A percentile compares a stretch with the other conserved stretches of the same genome.
Evolutionary conservation across 805 yeast genomes (phyloP).

Genomic region (Yueomyces sinensis): DNA sequence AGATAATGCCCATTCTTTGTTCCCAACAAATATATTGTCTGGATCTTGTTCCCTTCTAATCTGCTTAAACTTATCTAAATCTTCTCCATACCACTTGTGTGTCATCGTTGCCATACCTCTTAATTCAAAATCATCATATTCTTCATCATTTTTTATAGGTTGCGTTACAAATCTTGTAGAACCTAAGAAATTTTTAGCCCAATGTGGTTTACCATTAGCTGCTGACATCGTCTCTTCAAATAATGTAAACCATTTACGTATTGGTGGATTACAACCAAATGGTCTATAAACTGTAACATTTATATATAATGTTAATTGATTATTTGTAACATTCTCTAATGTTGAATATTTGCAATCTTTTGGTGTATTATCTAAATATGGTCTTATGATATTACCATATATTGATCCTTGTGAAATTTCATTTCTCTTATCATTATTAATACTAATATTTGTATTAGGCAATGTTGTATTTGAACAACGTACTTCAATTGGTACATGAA

Average conservation of each 20-base stretch:
- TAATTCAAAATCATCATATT: conserved; percentile 53
- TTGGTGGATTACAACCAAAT: conserved; percentile 60
- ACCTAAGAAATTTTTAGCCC: conserved; percentile 94
- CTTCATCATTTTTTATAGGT: conserved; percentile 24
- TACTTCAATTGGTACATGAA: conserved; percentile 92
- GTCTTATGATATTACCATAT: conserved; percentile 72
- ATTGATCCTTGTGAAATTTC: conserved; percentile 59
- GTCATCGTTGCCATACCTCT: conserved; percentile 61
- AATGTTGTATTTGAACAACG: conserved; percentile 80
- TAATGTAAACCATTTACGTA: conserved; percentile 67
- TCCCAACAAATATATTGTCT: conserved; percentile 63
- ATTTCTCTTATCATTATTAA: conserved; percentile 40
- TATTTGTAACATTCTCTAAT: conserved; percentile 35
- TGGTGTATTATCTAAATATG: conserved; percentile 74
- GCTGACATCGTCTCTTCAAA: conserved; percentile 68
- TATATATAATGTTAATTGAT: conserved; percentile 71
- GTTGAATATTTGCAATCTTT: conserved; percentile 39
- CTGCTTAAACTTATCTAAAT: conserved; percentile 44
- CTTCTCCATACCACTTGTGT: conserved; percentile 69
- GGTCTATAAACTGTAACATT: conserved; percentile 97
- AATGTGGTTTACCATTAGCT: conserved; percentile 90
- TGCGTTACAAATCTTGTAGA: conserved; percentile 25
- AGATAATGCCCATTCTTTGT: conserved; percentile 66
- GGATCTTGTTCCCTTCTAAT: conserved; percentile 68
- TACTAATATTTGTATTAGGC: conserved; percentile 15